Conservation (phyloP, 202 grass and related monocot genomes). For the Elaeis oleifera region DNA sequence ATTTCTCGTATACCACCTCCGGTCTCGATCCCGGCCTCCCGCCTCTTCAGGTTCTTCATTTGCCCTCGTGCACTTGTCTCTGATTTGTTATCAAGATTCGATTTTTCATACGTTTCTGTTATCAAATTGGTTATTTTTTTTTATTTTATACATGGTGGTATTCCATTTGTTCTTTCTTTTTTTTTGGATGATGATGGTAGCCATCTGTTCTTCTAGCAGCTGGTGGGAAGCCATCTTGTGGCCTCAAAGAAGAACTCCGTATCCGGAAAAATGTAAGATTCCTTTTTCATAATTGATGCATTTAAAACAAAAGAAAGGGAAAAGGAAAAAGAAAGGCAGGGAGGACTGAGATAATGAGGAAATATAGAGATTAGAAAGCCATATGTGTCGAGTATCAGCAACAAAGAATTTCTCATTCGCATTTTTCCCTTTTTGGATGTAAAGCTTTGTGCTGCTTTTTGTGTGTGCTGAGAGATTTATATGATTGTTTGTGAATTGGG, state of each 20-base stretch:
- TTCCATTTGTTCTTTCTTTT: background rate
- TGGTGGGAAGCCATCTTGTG: constrained; percentile 28
- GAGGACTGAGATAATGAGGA: background rate
- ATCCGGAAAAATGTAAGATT: constrained; percentile 60
- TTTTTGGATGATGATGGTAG: background rate
- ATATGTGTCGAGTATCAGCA: no score
- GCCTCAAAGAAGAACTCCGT: constrained; percentile 52
- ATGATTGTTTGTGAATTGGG: background rate
- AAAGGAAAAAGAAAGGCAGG: background rate
- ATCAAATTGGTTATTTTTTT: background rate
- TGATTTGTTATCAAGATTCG: background rate
- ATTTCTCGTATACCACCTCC: constrained; percentile 34
- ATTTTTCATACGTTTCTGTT: background rate
- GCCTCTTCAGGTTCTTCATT: constrained; percentile 1
- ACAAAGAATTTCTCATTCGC: background rate
- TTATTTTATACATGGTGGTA: background rate
- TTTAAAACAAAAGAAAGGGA: background rate
- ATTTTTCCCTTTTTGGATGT: background rate
- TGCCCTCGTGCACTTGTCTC: no score
- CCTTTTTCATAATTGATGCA: background rate
- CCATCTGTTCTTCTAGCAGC: constrained; percentile 11
- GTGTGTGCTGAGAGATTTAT: background rate
- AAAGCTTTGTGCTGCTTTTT: constrained; percentile 7
- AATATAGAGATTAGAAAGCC: no score
- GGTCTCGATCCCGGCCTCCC: constrained; percentile 23